Evolutionary conservation across 1,139 yeast species (phyloP).

Genomic region (Diutina ranongensis): DNA sequence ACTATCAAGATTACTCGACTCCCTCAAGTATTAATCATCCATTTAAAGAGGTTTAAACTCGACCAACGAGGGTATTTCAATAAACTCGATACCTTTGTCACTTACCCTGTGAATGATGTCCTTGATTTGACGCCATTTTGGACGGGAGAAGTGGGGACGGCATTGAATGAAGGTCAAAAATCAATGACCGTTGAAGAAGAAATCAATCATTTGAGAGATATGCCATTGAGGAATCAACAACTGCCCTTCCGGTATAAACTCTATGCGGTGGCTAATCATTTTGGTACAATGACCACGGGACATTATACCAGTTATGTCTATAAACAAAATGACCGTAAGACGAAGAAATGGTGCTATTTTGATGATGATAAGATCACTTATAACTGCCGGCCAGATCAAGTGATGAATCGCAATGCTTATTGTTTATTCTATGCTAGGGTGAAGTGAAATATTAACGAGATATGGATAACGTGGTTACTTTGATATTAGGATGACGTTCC

Average conservation of each 20-base stretch:
- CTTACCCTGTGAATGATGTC: slow-evolving; percentile 42
- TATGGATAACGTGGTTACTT: slow-evolving; percentile 11
- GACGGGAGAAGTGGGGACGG: slow-evolving; percentile 15
- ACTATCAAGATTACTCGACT: slow-evolving; percentile 57
- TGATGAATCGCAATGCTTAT: slow-evolving; percentile 57
- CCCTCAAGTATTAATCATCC: slow-evolving; percentile 63
- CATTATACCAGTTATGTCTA: slow-evolving; percentile 84
- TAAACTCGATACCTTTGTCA: slow-evolving; percentile 52
- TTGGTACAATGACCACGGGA: slow-evolving; percentile 73
- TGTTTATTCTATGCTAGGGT: slow-evolving; percentile 52
- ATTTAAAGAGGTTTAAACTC: slow-evolving; percentile 66
- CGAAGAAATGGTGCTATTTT: slow-evolving; percentile 59
- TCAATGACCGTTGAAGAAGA: slow-evolving; percentile 29
- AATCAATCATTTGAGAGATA: slow-evolving; percentile 28
- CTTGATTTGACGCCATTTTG: slow-evolving; percentile 70
- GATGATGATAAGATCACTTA: slow-evolving; percentile 56
- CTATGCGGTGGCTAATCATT: slow-evolving; percentile 84
- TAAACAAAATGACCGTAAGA: slow-evolving; percentile 30
- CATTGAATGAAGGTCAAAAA: slow-evolving; percentile 6
- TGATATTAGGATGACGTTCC: slow-evolving; percentile 30
- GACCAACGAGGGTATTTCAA: slow-evolving; percentile 32
- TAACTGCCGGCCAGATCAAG: slow-evolving; percentile 29
- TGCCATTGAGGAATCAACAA: slow-evolving; percentile 63
- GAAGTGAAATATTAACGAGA: no score
- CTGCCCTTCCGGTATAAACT: slow-evolving; percentile 75